Evolutionary conservation across 163 green algal genomes (phyloP).

Genomic region (Scenedesmus sp.): DNA sequence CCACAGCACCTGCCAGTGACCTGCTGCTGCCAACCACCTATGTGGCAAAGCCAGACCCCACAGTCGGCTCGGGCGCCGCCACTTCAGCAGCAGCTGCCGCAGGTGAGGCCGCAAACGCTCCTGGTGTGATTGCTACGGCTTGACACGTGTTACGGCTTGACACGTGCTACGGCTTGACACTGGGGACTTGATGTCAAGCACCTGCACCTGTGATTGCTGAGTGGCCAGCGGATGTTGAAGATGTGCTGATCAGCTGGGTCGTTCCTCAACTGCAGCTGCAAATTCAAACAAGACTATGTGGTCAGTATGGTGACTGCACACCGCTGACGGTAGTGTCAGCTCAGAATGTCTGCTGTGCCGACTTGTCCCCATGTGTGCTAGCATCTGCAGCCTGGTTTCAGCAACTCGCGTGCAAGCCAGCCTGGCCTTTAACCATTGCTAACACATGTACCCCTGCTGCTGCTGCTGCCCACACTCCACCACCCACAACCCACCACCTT

Average conservation of each 20-base stretch:
- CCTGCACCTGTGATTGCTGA: no score
- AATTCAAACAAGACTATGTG: not conserved
- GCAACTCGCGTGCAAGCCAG: no score
- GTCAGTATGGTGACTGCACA: not conserved
- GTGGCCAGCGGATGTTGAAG: no score
- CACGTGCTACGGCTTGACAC: no score
- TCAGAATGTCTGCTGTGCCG: no score
- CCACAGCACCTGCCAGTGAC: not conserved
- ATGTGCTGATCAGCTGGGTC: no score
- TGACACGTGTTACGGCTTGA: not conserved
- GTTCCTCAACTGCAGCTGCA: not conserved
- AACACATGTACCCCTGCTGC: not conserved
- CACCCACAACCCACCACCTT: not conserved
- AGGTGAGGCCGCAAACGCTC: not conserved
- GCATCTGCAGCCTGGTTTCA: not conserved
- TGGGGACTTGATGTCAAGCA: not conserved
- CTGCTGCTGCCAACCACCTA: conserved; percentile 24
- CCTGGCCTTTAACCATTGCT: not conserved
- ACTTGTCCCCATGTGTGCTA: no score
- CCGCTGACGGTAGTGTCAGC: no score
- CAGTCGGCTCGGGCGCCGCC: not conserved
- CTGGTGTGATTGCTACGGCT: not conserved
- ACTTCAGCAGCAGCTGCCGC: not conserved
- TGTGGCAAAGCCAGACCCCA: not conserved
- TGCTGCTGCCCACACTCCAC: not conserved